phyloP scores from a whole-genome alignment of 2,329 filamentous ascomycete genomes.

The Cordyceps pruinosa region DNA sequence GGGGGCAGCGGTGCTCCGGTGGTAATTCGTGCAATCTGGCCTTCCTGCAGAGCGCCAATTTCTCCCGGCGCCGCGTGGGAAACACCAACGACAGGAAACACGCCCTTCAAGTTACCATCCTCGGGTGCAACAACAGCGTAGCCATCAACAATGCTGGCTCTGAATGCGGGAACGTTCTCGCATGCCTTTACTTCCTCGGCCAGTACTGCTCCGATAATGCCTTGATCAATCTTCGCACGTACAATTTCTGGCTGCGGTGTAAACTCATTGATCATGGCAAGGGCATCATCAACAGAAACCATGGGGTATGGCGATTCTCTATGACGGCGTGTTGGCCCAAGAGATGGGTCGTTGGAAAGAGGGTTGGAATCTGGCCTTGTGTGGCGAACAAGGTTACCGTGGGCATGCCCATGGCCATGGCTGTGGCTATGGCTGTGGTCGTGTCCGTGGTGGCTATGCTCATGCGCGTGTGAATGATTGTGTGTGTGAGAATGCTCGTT shows the following conservation, averaged over 20 bases:
- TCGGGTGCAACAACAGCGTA: slow-evolving; percentile 73
- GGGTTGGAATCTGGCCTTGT: slow-evolving; percentile 54
- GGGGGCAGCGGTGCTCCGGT: slow-evolving; percentile 87
- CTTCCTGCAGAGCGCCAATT: slow-evolving; percentile 56
- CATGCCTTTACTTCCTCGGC: slow-evolving; percentile 73
- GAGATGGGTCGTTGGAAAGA: slow-evolving; percentile 53
- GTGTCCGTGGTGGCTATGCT: slow-evolving; percentile 16
- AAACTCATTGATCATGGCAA: slow-evolving; percentile 63
- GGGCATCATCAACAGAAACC: slow-evolving; percentile 76
- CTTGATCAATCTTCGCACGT: slow-evolving; percentile 53
- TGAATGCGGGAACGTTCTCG: slow-evolving; percentile 85
- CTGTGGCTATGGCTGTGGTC: slow-evolving; percentile 40
- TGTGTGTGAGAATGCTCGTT: slow-evolving; percentile 23
- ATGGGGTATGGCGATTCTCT: slow-evolving; percentile 88
- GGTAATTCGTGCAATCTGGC: slow-evolving; percentile 82
- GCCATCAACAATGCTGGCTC: slow-evolving; percentile 94
- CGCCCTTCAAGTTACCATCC: slow-evolving; percentile 61
- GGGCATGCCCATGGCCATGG: slow-evolving; percentile 50
- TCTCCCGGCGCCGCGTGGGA: slow-evolving; percentile 77
- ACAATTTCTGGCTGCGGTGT: slow-evolving; percentile 57
- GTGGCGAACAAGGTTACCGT: slow-evolving; percentile 64
- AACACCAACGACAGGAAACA: slow-evolving; percentile 79
- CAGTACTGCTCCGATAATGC: slow-evolving; percentile 68
- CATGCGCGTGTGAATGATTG: slow-evolving; percentile 23
- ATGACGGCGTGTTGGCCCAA: slow-evolving; percentile 63